These are phyloP conservation scores for Fraxinus excelsior DNA, from an alignment of 257 asterid genomes.

Conservation along the genomic window DNA sequence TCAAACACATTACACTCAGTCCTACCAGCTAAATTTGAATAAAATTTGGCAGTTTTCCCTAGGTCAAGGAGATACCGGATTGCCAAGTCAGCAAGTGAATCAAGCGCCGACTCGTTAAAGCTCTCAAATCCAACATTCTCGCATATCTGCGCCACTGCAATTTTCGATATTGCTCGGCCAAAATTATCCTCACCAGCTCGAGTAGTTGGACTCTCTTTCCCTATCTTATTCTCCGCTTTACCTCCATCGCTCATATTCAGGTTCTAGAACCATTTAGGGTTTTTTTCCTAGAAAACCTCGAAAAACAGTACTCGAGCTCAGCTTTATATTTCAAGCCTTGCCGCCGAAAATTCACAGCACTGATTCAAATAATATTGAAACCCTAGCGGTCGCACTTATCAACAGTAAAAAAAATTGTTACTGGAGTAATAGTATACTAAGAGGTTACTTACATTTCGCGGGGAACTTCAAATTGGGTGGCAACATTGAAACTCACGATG, in stretches of 20 bases:
- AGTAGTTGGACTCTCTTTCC: conserved; percentile 32
- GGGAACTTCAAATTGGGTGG: too few relatives aligned
- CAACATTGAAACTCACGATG: too few relatives aligned
- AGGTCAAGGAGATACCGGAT: conserved; percentile 70
- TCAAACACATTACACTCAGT: conserved; percentile 75
- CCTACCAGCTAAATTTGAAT: conserved; percentile 79
- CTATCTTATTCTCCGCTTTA: conserved; percentile 62
- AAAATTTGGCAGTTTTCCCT: conserved; percentile 63
- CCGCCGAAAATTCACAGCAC: too few relatives aligned
- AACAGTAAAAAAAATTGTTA: too few relatives aligned
- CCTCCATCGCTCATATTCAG: conserved; percentile 93
- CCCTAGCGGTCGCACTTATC: too few relatives aligned
- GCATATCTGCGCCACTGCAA: conserved; percentile 83
- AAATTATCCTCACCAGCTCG: conserved; percentile 54
- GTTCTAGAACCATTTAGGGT: conserved; percentile 39
- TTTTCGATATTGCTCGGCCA: conserved; percentile 67
- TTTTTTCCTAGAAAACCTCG: neutral
- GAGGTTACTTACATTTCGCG: too few relatives aligned
- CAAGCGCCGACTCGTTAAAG: conserved; percentile 78
- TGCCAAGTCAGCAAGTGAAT: conserved; percentile 72
- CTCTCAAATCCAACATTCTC: conserved; percentile 75
- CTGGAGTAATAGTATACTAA: too few relatives aligned
- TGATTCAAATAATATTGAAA: too few relatives aligned
- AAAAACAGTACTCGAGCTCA: too few relatives aligned
- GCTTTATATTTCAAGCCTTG: too few relatives aligned